Evolutionary conservation across 2,329 filamentous ascomycete species (phyloP).

Genomic region (Ceratocystis cacaofunesta): DNA sequence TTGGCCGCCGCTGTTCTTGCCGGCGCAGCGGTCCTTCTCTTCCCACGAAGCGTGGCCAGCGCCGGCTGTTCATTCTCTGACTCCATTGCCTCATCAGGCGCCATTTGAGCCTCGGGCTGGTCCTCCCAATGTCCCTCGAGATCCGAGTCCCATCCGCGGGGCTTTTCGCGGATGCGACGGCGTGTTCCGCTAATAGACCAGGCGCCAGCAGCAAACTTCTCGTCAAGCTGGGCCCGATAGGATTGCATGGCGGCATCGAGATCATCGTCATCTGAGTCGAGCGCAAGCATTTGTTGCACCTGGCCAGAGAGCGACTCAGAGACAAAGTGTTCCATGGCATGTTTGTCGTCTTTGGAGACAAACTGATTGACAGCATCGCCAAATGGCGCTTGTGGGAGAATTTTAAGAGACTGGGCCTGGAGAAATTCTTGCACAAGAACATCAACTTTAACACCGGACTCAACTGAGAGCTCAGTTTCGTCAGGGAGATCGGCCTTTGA

Average conservation of each 20-base stretch:
- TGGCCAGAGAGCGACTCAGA: slow-evolving; percentile 55
- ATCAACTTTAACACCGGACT: slow-evolving; percentile 57
- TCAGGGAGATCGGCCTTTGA: slow-evolving; percentile 48
- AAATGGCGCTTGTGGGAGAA: slow-evolving; percentile 83
- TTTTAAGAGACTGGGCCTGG: slow-evolving; percentile 73
- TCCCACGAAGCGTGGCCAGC: background rate
- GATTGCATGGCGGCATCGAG: slow-evolving; percentile 60
- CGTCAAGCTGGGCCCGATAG: slow-evolving; percentile 54
- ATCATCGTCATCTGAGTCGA: slow-evolving; percentile 51
- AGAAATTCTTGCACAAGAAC: slow-evolving; percentile 80
- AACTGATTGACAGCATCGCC: slow-evolving; percentile 86
- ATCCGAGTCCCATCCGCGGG: slow-evolving; percentile 75
- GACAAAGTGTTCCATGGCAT: slow-evolving; percentile 74
- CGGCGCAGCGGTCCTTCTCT: slow-evolving; percentile 7
- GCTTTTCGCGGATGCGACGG: slow-evolving; percentile 39
- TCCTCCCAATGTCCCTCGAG: slow-evolving; percentile 76
- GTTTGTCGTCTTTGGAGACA: slow-evolving; percentile 88
- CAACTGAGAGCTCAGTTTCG: slow-evolving; percentile 36
- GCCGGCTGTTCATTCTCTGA: slow-evolving; percentile 23
- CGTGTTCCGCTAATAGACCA: slow-evolving; percentile 31
- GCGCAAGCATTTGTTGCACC: slow-evolving; percentile 51
- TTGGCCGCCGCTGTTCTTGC: slow-evolving; percentile 26
- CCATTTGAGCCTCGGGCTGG: slow-evolving; percentile 44
- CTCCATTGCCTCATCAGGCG: slow-evolving; percentile 34
- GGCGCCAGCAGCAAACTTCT: slow-evolving; percentile 51